phyloP scores from a whole-genome alignment of 176 grass and related monocot species.

The Miscanthus lutarioriparius region DNA sequence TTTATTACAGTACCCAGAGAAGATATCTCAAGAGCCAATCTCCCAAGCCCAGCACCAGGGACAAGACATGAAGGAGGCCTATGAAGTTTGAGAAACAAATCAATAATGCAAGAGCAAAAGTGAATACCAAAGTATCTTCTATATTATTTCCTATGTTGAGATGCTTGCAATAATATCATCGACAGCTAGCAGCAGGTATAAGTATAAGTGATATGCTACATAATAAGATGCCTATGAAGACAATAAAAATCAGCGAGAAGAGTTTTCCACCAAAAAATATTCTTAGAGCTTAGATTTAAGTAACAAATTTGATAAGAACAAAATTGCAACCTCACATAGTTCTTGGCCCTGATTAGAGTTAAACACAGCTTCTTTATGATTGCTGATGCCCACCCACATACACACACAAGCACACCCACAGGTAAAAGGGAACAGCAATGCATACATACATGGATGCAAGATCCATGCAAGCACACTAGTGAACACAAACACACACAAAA shows the following conservation, averaged over 20 bases:
- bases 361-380: background rate
- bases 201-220: slow-evolving; percentile 8
- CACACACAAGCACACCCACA: slow-evolving; percentile 7
- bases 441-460: background rate
- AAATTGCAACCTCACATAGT: slow-evolving; percentile 27
- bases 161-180: slow-evolving; percentile 16
- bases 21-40: slow-evolving; percentile 94
- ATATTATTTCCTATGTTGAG: slow-evolving; percentile 22
- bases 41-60: slow-evolving; percentile 92
- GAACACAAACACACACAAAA: background rate
- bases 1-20: slow-evolving; percentile 64
- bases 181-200: background rate
- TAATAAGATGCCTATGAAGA: slow-evolving; percentile 22
- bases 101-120: background rate
- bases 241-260: slow-evolving; percentile 15
- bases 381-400: background rate
- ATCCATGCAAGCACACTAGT: slow-evolving; percentile 19
- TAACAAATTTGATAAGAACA: background rate
- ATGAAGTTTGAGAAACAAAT: slow-evolving; percentile 43
- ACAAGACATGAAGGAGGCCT: slow-evolving; percentile 94
- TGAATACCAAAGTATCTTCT: slow-evolving; percentile 24
- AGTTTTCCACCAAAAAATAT: background rate
- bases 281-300: background rate
- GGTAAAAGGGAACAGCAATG: background rate
- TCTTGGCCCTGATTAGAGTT: slow-evolving; percentile 1